These are phyloP conservation scores for Sanchytrium tribonematis DNA, from an alignment of 371 early-diverging fungal genomes.

Conservation along the genomic window DNA sequence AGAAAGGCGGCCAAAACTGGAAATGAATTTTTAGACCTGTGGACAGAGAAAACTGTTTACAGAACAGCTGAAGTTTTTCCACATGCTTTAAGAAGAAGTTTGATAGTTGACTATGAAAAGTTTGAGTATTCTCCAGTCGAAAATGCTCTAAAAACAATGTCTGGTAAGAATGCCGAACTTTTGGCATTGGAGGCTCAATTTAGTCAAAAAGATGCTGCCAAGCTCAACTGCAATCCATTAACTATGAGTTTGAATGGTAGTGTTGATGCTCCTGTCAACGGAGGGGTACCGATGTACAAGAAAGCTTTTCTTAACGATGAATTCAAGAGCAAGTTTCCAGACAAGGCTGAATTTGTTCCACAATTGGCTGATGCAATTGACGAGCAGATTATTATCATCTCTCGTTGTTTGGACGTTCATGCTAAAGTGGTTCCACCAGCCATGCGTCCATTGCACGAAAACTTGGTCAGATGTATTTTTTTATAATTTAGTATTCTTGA, in stretches of 20 bases:
- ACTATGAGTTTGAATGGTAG: slow-evolving; percentile 53
- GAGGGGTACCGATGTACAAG: slow-evolving; percentile 43
- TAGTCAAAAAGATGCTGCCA: slow-evolving; percentile 7
- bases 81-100: slow-evolving; percentile 26
- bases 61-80: slow-evolving; percentile 37
- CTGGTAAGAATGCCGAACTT: slow-evolving; percentile 34
- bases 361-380: slow-evolving; percentile 27
- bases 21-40: slow-evolving; percentile 37
- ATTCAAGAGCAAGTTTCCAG: slow-evolving; percentile 16
- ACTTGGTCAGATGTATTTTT: slow-evolving; percentile 27
- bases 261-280: slow-evolving; percentile 59
- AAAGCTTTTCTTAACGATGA: slow-evolving; percentile 28
- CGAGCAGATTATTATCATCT: slow-evolving; percentile 34
- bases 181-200: slow-evolving; percentile 24
- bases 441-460: slow-evolving; percentile 44
- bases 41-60: slow-evolving; percentile 40
- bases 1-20: slow-evolving; percentile 14
- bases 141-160: slow-evolving; percentile 40
- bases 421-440: slow-evolving; percentile 26
- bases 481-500: slow-evolving; percentile 21
- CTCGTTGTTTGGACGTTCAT: slow-evolving; percentile 31
- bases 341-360: slow-evolving; percentile 18
- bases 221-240: slow-evolving; percentile 23
- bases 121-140: slow-evolving; percentile 40
- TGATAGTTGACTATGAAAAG: slow-evolving; percentile 19